phyloP scores from a whole-genome alignment of 2,329 filamentous ascomycete genomes.

The Dactylellina sp. region DNA sequence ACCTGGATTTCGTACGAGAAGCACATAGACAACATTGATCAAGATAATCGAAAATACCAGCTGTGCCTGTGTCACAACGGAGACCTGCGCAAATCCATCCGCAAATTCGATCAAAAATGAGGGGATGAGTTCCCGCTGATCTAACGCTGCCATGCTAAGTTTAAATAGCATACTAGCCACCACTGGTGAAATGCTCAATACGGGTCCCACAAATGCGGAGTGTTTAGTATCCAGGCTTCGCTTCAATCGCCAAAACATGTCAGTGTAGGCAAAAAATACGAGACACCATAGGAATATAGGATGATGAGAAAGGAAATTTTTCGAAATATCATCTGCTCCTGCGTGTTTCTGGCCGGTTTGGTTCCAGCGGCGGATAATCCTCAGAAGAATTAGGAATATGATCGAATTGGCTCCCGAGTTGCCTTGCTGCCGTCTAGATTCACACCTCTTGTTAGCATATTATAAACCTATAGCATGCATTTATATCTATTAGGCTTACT shows the following conservation, averaged over 20 bases:
- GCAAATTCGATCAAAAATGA: constrained; percentile 63
- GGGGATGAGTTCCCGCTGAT: constrained; percentile 82
- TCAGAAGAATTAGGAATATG: constrained; percentile 71
- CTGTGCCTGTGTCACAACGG: constrained; percentile 67
- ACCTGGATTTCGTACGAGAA: constrained; percentile 63
- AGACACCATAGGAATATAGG: constrained; percentile 79
- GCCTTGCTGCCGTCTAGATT: constrained; percentile 55
- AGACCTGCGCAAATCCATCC: constrained; percentile 63
- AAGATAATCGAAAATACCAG: constrained; percentile 44
- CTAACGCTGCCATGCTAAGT: constrained; percentile 84
- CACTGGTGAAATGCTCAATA: constrained; percentile 65
- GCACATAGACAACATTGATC: constrained; percentile 62
- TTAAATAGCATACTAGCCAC: constrained; percentile 82
- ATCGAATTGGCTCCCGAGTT: constrained; percentile 61
- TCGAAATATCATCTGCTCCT: constrained; percentile 87
- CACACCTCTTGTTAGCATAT: constrained; percentile 54
- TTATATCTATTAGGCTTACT: constrained; percentile 60
- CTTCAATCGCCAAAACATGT: constrained; percentile 67
- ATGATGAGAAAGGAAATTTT: constrained; percentile 74
- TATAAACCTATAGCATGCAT: not conserved
- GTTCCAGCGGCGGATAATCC: constrained; percentile 85
- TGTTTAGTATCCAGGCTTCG: constrained; percentile 66
- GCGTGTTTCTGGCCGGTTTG: constrained; percentile 97
- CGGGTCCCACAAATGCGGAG: constrained; percentile 64
- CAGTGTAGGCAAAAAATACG: constrained; percentile 76